Percentiles rank a stretch among this genome's conserved stretches.
Evolutionary conservation across 177 flowering plant species (phyloP).

Genomic region (Tripterygium wilfordii): DNA sequence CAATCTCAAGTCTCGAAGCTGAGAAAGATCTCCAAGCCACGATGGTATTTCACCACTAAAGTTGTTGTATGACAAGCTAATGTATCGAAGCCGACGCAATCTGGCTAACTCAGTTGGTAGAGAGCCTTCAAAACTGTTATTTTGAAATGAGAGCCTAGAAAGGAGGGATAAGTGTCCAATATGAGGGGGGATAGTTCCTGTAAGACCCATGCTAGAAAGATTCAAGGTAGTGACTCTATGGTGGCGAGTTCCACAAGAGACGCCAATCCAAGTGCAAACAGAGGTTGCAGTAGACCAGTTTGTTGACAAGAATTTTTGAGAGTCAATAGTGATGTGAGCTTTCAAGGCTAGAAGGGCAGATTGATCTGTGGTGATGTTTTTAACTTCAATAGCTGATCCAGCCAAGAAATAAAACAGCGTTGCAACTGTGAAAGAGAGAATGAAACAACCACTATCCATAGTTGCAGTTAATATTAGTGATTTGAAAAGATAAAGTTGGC

Average conservation of each 20-base stretch:
- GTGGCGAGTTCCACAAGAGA: conserved; percentile 14
- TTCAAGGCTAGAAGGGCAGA: conserved; percentile 19
- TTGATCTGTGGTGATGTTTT: too few species aligned
- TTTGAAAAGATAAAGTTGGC: too few species aligned
- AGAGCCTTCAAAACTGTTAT: conserved; percentile 16
- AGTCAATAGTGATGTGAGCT: conserved; percentile 9
- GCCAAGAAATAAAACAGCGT: too few species aligned
- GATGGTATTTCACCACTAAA: conserved; percentile 13
- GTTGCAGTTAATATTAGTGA: too few species aligned
- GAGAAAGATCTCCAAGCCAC: too few species aligned
- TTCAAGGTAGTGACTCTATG: conserved; percentile 16
- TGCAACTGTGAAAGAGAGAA: too few species aligned
- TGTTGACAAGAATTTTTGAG: conserved; percentile 1
- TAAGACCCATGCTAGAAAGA: conserved; percentile 10
- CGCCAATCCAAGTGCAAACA: conserved; percentile 22
- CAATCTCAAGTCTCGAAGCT: neutral
- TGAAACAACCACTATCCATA: too few species aligned
- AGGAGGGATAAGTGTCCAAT: conserved; percentile 23
- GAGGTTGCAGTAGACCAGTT: conserved; percentile 13
- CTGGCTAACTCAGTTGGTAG: conserved; percentile 10
- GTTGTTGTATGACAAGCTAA: conserved; percentile 3
- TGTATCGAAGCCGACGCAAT: conserved; percentile 5
- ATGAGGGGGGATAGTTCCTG: conserved; percentile 15
- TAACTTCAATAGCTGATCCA: too few species aligned
- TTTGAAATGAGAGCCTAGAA: neutral